phyloP scores from a whole-genome alignment of 768 basidiomycete genomes.

The Auriscalpium microsporum region DNA sequence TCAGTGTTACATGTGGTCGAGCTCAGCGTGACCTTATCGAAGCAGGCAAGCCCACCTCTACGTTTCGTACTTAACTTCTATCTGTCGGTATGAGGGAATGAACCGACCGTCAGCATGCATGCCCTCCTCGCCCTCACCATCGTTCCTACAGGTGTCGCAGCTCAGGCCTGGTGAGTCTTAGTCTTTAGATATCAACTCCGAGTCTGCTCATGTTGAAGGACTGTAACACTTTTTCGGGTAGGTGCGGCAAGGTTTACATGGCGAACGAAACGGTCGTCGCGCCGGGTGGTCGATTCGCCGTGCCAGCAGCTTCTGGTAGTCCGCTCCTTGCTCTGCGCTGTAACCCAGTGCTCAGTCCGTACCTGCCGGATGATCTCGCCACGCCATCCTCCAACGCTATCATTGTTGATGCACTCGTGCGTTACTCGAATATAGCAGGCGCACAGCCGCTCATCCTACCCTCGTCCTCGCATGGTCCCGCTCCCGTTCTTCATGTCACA shows the following conservation, averaged over 20 bases:
- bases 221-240: not conserved
- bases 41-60: no score
- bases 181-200: no score
- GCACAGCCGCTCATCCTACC: conserved; percentile 25
- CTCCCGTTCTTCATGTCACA: conserved; percentile 19
- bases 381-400: conserved; percentile 18
- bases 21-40: no score
- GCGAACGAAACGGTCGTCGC: conserved; percentile 30
- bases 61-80: no score
- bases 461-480: not conserved
- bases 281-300: conserved; percentile 38
- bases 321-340: conserved; percentile 41
- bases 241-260: conserved; percentile 47
- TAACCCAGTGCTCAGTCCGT: conserved; percentile 38
- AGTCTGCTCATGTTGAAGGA: no score
- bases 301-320: conserved; percentile 24
- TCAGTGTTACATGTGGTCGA: no score
- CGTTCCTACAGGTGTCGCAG: no score
- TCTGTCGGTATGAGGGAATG: no score
- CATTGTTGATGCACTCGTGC: conserved; percentile 32
- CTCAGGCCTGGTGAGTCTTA: no score
- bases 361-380: conserved; percentile 32
- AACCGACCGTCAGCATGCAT: no score
- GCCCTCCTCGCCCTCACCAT: no score
- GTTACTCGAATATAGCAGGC: conserved; percentile 27